Conservation (phyloP, 192 early-diverging fungal genomes). For the Coemansia sp. region DNA sequence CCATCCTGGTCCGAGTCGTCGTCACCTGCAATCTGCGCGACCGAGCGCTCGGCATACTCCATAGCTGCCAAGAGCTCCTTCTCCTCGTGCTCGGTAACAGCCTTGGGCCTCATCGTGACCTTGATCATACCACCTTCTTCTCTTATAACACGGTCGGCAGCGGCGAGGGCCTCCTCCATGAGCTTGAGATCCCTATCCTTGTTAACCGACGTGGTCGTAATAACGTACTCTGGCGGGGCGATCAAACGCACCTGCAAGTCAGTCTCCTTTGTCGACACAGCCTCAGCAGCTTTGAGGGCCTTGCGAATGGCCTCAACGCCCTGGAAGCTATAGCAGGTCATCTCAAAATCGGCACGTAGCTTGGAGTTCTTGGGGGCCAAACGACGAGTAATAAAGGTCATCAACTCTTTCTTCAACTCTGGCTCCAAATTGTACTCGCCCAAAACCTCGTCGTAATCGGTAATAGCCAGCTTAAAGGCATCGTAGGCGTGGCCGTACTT, state of each 20-base stretch:
- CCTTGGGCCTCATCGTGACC: conserved; percentile 90
- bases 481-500: conserved; percentile 97
- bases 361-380: conserved; percentile 96
- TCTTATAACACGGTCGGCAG: conserved; percentile 77
- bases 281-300: conserved; percentile 87
- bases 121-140: conserved; percentile 71
- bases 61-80: conserved; percentile 89
- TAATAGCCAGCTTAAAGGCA: conserved; percentile 93
- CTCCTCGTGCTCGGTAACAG: conserved; percentile 92
- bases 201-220: conserved; percentile 83
- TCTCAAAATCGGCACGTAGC: conserved; percentile 94
- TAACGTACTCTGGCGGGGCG: conserved; percentile 93
- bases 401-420: conserved; percentile 71
- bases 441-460: conserved; percentile 85
- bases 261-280: conserved; percentile 72
- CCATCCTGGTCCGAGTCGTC: conserved; percentile 73
- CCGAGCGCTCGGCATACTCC: conserved; percentile 88
- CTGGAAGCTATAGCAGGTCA: conserved; percentile 91
- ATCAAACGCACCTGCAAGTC: conserved; percentile 87
- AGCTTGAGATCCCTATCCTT: conserved; percentile 82
- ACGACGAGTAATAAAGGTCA: conserved; percentile 83
- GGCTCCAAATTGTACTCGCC: conserved; percentile 71
- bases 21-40: conserved; percentile 91
- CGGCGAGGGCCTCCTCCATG: conserved; percentile 86
- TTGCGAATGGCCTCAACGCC: conserved; percentile 95